Evolutionary conservation across 176 grass and related monocot genomes (phyloP).

Genomic region (Zoysia japonica): DNA sequence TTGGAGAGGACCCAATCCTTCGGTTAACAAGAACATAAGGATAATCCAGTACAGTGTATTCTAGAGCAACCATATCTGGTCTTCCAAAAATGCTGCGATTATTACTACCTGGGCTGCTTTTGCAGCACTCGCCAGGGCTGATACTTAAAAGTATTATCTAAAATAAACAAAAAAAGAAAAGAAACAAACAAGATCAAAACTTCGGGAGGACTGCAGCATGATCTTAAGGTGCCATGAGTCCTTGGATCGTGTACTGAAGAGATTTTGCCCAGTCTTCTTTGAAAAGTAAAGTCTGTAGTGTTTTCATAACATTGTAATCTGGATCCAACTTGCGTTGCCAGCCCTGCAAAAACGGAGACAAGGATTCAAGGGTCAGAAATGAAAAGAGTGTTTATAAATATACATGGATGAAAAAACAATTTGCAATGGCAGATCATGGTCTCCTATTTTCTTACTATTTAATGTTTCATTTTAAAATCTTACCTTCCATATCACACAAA

Average conservation of each 20-base stretch:
- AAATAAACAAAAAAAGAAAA: conserved; percentile 14
- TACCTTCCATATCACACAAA: conserved; percentile 21
- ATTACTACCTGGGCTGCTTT: conserved; percentile 45
- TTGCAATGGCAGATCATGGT: not conserved
- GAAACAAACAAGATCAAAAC: conserved; percentile 48
- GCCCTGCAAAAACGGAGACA: conserved; percentile 50
- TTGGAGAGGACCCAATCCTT: conserved; percentile 34
- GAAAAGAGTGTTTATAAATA: not conserved
- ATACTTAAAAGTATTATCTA: conserved; percentile 29
- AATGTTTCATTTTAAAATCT: not conserved
- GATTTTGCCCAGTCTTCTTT: conserved; percentile 89
- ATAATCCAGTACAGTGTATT: conserved; percentile 5
- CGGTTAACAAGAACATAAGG: conserved; percentile 18
- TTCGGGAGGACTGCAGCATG: conserved; percentile 31
- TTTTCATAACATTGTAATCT: conserved; percentile 96
- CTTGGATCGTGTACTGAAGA: conserved; percentile 93
- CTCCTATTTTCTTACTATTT: not conserved
- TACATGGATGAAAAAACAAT: not conserved
- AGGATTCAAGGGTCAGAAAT: conserved; percentile 3
- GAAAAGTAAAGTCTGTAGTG: conserved; percentile 77
- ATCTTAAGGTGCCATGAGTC: conserved; percentile 75
- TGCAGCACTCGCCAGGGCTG: conserved; percentile 27
- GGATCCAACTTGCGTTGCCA: conserved; percentile 99
- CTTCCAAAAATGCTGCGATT: conserved; percentile 41
- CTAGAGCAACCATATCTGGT: conserved; percentile 24